Evolutionary conservation across 2,329 filamentous ascomycete species (phyloP), one percentile per base, ranked within the genome.

Genomic region (Fusarium guadeloupense): DNA sequence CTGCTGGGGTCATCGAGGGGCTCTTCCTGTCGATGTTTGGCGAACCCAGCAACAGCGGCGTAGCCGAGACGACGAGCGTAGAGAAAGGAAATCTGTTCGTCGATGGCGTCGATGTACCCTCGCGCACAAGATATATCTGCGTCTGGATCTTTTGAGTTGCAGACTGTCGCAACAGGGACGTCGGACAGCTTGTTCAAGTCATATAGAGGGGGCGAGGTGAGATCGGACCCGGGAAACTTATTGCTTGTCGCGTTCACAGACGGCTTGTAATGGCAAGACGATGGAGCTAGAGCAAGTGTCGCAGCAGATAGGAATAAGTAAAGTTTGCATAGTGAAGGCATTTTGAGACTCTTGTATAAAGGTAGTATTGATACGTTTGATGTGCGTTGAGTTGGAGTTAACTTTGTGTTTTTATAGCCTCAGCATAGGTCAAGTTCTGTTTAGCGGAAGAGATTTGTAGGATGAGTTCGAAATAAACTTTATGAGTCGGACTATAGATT

Each of bases 21-120:
- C 2, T 5, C 9, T 9, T 49, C 57, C 3, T 48, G 30, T 4
- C 20, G 20, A 13, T 41, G 50, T n/a, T 65, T 65, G 10, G 61
- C 46, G 12, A 33, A 28, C 4, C 62, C 61, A 4, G 62, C 62
- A 2, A 65, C 48, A 4, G 57, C 62, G 7, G 62, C 61, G 1
- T 65, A 65, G 3, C 52, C 61, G 4, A 64, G 38, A 1, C 62
- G 52, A 0, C 62, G 57, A 3, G 62, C 57, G 21, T 65, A 65
- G 3, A 65, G 10, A 6, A 52, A 65, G 16, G 51, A 50, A 16
- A 65, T 20, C 25, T 65, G 62, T 39, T 65, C 61, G 12, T 65
- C 57, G 4, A 65, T 65, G 4, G 44, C 50, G 33, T 65, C 50
- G 8, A 65, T 65, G 8, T 59, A 64, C 13, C n/a, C 40, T 20